phyloP scores from a whole-genome alignment of 2,329 filamentous ascomycete species.

The Fusarium sp. region DNA sequence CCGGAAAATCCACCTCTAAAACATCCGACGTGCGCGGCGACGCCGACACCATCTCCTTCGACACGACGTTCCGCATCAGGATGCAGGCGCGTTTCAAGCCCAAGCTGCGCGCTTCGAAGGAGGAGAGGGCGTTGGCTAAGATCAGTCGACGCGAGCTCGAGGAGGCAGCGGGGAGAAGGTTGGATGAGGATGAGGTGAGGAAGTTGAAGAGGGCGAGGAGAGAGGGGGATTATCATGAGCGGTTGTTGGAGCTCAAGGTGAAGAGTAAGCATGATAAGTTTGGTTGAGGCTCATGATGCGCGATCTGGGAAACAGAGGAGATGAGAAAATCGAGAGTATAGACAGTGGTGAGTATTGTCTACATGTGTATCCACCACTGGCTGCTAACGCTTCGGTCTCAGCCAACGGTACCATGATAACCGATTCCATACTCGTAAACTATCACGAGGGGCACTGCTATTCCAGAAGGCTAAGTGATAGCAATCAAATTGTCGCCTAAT shows the following conservation, averaged over 20 bases:
- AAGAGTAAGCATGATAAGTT: constrained; percentile 95
- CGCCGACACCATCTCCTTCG: constrained; percentile 73
- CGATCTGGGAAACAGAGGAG: neutral
- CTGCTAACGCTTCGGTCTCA: constrained; percentile 2
- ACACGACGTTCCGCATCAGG: constrained; percentile 81
- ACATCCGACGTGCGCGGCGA: constrained; percentile 81
- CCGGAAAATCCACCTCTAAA: constrained; percentile 62
- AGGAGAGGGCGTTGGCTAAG: constrained; percentile 85
- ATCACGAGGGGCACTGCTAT: neutral
- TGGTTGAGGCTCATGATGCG: constrained; percentile 44
- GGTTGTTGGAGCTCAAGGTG: constrained; percentile 85
- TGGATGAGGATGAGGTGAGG: constrained; percentile 89
- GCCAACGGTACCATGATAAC: constrained; percentile 1
- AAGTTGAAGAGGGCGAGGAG: constrained; percentile 83
- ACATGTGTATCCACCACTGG: neutral
- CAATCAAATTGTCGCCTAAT: neutral
- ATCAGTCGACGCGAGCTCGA: constrained; percentile 89
- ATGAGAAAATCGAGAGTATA: no score
- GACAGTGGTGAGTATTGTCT: constrained; percentile 13
- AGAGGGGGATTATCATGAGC: constrained; percentile 92
- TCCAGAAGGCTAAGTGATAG: neutral
- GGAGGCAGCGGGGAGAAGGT: constrained; percentile 77
- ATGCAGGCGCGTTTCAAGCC: constrained; percentile 98
- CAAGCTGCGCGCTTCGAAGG: constrained; percentile 80
- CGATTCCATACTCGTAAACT: neutral